Conservation (phyloP, 371 early-diverging fungal species). For the Rhizopus sp. region DNA sequence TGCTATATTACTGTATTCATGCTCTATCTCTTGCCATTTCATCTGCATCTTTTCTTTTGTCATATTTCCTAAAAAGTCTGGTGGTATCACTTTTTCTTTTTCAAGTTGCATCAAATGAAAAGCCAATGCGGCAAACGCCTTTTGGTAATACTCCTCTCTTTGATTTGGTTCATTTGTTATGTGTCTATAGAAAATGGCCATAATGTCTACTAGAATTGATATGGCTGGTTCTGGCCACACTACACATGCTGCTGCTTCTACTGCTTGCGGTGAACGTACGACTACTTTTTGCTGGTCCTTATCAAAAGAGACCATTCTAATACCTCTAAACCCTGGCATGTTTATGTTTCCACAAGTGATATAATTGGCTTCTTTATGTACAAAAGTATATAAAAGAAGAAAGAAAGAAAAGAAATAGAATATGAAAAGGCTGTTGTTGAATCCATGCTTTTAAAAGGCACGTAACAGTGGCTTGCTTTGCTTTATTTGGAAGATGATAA, state of each 20-base stretch:
- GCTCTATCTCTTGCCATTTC: slow-evolving; percentile 4
- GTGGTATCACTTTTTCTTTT: neutral
- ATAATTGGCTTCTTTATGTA: no score
- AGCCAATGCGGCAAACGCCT: neutral
- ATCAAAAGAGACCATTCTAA: slow-evolving; percentile 5
- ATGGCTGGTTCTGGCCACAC: neutral
- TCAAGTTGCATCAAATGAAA: neutral
- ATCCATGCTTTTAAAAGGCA: no score
- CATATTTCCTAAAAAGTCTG: neutral
- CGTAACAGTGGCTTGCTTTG: no score
- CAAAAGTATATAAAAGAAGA: no score
- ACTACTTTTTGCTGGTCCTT: slow-evolving; percentile 1
- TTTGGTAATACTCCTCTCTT: neutral
- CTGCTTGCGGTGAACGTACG: neutral
- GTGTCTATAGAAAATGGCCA: neutral
- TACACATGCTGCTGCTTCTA: neutral
- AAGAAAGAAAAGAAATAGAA: no score
- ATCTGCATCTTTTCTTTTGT: neutral
- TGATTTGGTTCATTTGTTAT: neutral
- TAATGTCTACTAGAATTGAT: neutral
- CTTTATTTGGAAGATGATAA: no score
- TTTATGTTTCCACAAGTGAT: no score
- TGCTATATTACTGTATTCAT: neutral
- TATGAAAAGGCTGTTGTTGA: no score
- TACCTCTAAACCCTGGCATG: slow-evolving; percentile 5